A percentile compares a stretch with the other conserved stretches of the same genome.
phyloP scores from a whole-genome alignment of 495 filamentous ascomycete genomes.

The Podospora appendiculata region DNA sequence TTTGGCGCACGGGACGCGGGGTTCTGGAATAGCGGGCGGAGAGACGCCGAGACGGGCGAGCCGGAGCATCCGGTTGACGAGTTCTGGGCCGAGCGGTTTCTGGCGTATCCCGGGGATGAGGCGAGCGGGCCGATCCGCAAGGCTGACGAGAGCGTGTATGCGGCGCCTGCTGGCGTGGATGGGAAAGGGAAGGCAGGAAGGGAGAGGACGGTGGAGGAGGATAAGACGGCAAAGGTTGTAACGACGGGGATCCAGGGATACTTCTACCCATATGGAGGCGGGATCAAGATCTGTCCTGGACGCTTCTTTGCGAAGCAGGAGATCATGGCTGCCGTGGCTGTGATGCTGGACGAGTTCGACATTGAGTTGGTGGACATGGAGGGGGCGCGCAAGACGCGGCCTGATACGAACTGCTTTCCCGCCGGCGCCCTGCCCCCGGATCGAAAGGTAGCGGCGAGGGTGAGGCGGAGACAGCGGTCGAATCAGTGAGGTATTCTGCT shows the following conservation, averaged over 20 bases:
- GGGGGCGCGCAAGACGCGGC: not conserved
- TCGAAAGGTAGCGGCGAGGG: conserved; percentile 13
- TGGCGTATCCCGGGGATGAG: conserved; percentile 26
- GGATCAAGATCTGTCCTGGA: conserved; percentile 33
- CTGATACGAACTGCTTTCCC: conserved; percentile 13
- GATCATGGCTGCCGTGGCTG: conserved; percentile 28
- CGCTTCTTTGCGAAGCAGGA: conserved; percentile 33
- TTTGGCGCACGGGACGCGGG: conserved; percentile 10
- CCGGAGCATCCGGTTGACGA: conserved; percentile 19
- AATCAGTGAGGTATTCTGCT: not conserved
- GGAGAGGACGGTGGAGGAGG: conserved; percentile 7
- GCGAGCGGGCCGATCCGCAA: conserved; percentile 22
- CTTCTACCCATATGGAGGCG: conserved; percentile 35
- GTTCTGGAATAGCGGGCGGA: conserved; percentile 21
- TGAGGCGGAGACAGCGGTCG: conserved; percentile 8
- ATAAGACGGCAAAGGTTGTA: conserved; percentile 11
- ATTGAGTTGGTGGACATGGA: conserved; percentile 12
- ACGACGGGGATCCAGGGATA: conserved; percentile 10
- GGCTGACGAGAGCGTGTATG: not conserved
- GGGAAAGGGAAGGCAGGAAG: too few species aligned
- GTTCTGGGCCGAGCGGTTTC: conserved; percentile 35
- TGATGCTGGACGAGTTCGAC: conserved; percentile 19
- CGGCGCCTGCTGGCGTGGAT: not conserved
- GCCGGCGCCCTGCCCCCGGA: conserved; percentile 16
- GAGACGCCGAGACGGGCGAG: not conserved